Base-by-base conservation (phyloP, 306 rosid species). In the Rosa chinensis region DNA sequence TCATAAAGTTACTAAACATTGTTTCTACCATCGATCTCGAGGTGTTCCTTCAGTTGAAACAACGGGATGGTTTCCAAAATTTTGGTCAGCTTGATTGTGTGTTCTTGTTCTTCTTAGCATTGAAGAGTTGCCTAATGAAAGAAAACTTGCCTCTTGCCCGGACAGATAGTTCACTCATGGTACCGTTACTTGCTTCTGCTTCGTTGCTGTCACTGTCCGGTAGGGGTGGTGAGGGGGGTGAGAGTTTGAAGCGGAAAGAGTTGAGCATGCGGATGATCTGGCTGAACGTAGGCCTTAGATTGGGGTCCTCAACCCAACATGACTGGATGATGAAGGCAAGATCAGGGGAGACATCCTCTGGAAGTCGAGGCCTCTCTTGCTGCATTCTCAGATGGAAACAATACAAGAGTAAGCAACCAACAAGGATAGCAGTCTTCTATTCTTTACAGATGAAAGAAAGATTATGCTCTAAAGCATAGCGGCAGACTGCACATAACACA, bases 241-340 rank as follows among this genome's bases (percentile, higher is more conserved):
- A 81, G 43, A 94, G 87, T 5, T 93, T 89, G 81, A 92, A 92
- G 79, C 84, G 88, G 85, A 86, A 89, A 2, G 81, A 85, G 21
- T 94, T 90, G 83, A 94, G 97, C 97, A 92, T 84, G 64, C 96
- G 97, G 75, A 89, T 84, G 82, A 94, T 94, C 84, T 88, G 97
- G 88, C 89, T 89, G 87, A 92, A 94, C 74, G 91, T 91, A 0
- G 97, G 98, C 88, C 98, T 85, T 89, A 89, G 8, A 87, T 92
- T 89, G 25, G 98, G 84, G 81, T 92, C 98, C 85, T 94, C 98
- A 28, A 94, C 98, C 98, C 98, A 93, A 78, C 98, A 91, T 35
- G 98, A 92, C 71, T 94, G 98, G 72, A 94, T 89, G 82, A 94
- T 79, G 72, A 88, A 94, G 50, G 92, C 92, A 14, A 93, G 90